Evolutionary conservation across 2,329 filamentous ascomycete genomes (phyloP), one percentile per base, ranked within the genome.

Genomic region (Sphaerulina populicola): DNA sequence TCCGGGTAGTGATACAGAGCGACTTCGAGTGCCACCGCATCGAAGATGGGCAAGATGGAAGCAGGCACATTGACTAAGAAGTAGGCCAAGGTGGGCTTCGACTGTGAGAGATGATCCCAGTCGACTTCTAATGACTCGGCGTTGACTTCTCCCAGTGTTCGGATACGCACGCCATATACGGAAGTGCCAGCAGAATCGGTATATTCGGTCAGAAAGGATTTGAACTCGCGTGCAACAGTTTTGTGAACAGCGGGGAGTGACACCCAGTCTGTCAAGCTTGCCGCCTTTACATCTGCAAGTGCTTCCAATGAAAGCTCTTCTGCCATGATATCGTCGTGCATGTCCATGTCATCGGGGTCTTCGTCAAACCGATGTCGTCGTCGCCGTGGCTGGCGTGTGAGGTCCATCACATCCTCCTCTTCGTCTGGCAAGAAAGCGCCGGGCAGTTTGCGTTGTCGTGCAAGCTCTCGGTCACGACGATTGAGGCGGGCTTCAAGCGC

Each of bases 161-260:
- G 82, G 59, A 98, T 94, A 50, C 90, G 86, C 61, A 88, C 90
- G 48, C 93, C 93, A 68, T 98, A 98, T 45, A 98, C 89, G 0
- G 93, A 98, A 4, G 82, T 84, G 49, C 89, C 90, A 57, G 85
- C 82, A 48, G 89, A 82, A 64, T 98, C 93, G 5, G 84, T 95
- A 68, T 94, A 97, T 62, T 96, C 91, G 9, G 93, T 97, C 63
- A 98, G 74, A 74, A 98, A 98, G 2, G 87, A 85, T 69, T 94
- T 95, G 80, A 98, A 98, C 70, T 98, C 93, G 63, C 91, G 82
- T 66, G 89, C 90, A 69, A 98, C 93, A 1, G 90, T 94, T 60
- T 88, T 81, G 70, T 95, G 88, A 10, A 98, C 93, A 11, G 88
- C 81, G 2, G 88, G 87, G 61, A 90, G 85, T 11, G 88, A 83